Evolutionary conservation across 257 asterid genomes (phyloP).

Genomic region (Solanum pinnatisectum): DNA sequence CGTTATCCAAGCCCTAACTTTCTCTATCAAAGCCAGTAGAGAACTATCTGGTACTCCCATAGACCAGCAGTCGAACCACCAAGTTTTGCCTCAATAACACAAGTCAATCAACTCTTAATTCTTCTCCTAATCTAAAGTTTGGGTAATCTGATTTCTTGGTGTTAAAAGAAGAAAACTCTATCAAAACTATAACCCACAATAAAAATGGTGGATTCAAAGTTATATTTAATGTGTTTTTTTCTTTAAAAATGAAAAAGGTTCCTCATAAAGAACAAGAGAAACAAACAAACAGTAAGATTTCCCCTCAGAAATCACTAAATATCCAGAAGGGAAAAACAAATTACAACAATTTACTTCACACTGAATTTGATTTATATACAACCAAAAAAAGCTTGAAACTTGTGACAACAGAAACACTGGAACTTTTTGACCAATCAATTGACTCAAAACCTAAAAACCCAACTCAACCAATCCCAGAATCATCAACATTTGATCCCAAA

Average conservation of each 20-base stretch:
- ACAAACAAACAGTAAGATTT: conserved; percentile 10
- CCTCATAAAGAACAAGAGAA: conserved; percentile 13
- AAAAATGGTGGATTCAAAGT: conserved; percentile 47
- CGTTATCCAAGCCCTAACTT: conserved; percentile 55
- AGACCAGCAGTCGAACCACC: conserved; percentile 33
- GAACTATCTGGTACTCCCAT: conserved; percentile 63
- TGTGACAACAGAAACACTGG: conserved; percentile 1
- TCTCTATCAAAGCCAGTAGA: conserved; percentile 47
- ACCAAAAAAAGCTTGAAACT: conserved; percentile 4
- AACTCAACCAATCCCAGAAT: conserved; percentile 68
- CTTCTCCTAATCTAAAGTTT: conserved; percentile 7
- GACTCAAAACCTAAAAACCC: conserved; percentile 15
- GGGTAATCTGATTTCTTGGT: neutral
- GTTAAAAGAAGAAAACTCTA: conserved; percentile 21
- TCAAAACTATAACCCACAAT: conserved; percentile 59
- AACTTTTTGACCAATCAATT: neutral
- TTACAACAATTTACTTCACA: conserved; percentile 22
- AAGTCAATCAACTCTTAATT: neutral
- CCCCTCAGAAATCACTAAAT: conserved; percentile 31
- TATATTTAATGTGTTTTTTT: conserved; percentile 6
- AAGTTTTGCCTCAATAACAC: conserved; percentile 7
- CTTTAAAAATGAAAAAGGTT: conserved; percentile 8
- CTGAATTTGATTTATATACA: conserved; percentile 27
- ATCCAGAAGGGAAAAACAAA: conserved; percentile 16
- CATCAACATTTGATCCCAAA: conserved; percentile 43